Conservation (phyloP, 352 stramenopile species). For the Peronospora farinosa region DNA sequence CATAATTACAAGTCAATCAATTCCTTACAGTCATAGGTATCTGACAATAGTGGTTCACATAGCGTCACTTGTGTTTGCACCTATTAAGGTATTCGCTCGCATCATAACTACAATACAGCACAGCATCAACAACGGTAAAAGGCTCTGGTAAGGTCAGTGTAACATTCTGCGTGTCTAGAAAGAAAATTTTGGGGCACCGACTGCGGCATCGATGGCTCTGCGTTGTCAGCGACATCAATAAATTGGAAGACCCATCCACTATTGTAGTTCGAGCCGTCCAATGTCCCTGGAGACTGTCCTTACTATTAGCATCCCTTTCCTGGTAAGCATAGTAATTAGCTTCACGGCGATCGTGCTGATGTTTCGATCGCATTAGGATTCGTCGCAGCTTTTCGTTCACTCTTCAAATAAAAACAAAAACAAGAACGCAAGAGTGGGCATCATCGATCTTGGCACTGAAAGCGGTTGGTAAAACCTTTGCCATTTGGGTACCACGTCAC, state of each 20-base stretch:
- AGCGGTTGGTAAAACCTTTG: conserved; percentile 12
- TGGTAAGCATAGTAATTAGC: conserved; percentile 27
- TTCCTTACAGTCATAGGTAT: no score
- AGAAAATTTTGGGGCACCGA: conserved; percentile 1
- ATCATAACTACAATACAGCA: not conserved
- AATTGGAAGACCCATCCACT: conserved; percentile 9
- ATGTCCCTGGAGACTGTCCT: conserved; percentile 15
- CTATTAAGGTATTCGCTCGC: no score
- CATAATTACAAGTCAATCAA: not conserved
- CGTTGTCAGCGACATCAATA: conserved; percentile 1
- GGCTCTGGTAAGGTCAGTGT: not conserved
- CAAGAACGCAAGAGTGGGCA: conserved; percentile 6
- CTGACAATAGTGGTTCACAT: not conserved
- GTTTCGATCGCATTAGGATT: conserved; percentile 29
- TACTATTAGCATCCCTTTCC: conserved; percentile 20
- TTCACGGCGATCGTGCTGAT: conserved; percentile 30
- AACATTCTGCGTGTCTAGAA: conserved; percentile 11
- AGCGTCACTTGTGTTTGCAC: not conserved
- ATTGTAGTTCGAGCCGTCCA: conserved; percentile 10
- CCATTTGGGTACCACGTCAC: conserved; percentile 25
- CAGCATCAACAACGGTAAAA: conserved; percentile 10
- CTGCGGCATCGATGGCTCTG: not conserved
- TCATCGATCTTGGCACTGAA: conserved; percentile 24
- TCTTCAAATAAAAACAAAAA: conserved; percentile 10
- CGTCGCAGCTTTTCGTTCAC: not conserved